Base-by-base conservation (phyloP, 495 filamentous ascomycete species). In the Xylaria flabelliformis region DNA sequence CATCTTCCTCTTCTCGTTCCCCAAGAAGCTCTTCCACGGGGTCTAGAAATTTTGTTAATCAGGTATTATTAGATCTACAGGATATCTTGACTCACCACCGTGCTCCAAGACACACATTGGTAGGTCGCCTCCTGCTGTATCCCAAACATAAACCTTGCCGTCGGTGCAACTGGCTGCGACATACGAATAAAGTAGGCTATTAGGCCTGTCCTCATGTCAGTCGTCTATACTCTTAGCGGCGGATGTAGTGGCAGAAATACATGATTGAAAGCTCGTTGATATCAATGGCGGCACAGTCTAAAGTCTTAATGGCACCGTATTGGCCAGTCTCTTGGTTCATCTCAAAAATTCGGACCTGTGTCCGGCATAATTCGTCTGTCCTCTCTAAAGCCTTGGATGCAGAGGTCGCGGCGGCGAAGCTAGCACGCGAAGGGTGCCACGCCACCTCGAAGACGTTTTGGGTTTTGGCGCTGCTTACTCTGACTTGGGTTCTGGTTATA, bases 151-250 rank as follows among this genome's bases (percentile, higher is more conserved):
- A 0, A 91, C 92, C 7, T 85, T 88, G 2, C 94, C 92, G 77
- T 95, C 89, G 0, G 96, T 99, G 75, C 94, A 96, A 13, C 92
- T 92, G 4, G 93, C 93, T 1, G 94, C 92, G 39, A 97, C 77
- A 72, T 94, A 91, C 34, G 80, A 81, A 71, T 76, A 83, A n/a
- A 77, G 70, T 50, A 67, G 73, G 68, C 82, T 80, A n/a, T 83
- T 86, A 7, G 83, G 83, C 67, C 81, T 87, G 21, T 7, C 63
- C 69, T 13, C 44, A 9, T 7, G 53, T 86, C 83, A 53, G 86
- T 63, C 64, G 84, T 77, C 64, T 80, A 73, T 0, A 81, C 83
- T 71, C 80, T 83, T 66, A 83, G 86, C 5, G 58, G 24, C 36
- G 17, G 68, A 21, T 3, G 39, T 21, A 42, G 15, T 48, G n/a